Percentiles rank a stretch among this genome's conserved stretches.
phyloP scores from a whole-genome alignment of 352 stramenopile species.

The Peronospora destructor region DNA sequence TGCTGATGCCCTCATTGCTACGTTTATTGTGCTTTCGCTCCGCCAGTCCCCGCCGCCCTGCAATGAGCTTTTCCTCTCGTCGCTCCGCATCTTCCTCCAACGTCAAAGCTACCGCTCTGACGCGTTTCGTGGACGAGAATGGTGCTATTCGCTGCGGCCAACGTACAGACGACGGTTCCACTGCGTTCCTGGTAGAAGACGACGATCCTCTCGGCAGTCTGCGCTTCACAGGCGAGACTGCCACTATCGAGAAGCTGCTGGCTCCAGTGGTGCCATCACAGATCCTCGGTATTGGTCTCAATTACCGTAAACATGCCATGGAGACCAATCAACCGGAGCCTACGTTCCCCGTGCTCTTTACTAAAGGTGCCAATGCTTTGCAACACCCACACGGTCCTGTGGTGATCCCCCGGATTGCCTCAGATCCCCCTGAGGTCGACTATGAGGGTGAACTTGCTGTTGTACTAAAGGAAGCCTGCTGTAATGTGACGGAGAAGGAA shows the following conservation, averaged over 20 bases:
- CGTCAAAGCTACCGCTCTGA: constrained; percentile 43
- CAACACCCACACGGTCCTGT: constrained; percentile 72
- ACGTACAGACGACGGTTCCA: constrained; percentile 29
- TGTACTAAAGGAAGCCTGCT: constrained; percentile 74
- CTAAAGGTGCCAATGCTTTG: constrained; percentile 78
- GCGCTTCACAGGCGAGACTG: constrained; percentile 54
- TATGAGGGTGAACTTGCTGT: constrained; percentile 90
- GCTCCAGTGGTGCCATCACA: constrained; percentile 71
- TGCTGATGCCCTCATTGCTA: constrained; percentile 16
- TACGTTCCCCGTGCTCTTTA: constrained; percentile 80
- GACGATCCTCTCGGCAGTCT: constrained; percentile 62
- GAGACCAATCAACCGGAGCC: constrained; percentile 85
- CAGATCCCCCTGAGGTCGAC: constrained; percentile 69
- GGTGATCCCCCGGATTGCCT: constrained; percentile 70
- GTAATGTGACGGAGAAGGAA: constrained; percentile 77
- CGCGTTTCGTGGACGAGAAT: constrained; percentile 60
- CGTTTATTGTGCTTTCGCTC: constrained; percentile 14
- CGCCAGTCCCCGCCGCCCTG: constrained; percentile 1
- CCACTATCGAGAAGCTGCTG: constrained; percentile 64
- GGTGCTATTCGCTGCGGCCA: constrained; percentile 59
- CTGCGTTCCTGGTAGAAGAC: constrained; percentile 48
- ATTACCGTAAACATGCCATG: constrained; percentile 85
- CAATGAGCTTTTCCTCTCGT: constrained; percentile 14
- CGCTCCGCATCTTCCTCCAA: constrained; percentile 3
- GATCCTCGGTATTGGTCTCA: constrained; percentile 85